A percentile compares a stretch with the other conserved stretches of the same genome.
phyloP scores from a whole-genome alignment of 345 rosid genomes.

The Barbarea vulgaris region DNA sequence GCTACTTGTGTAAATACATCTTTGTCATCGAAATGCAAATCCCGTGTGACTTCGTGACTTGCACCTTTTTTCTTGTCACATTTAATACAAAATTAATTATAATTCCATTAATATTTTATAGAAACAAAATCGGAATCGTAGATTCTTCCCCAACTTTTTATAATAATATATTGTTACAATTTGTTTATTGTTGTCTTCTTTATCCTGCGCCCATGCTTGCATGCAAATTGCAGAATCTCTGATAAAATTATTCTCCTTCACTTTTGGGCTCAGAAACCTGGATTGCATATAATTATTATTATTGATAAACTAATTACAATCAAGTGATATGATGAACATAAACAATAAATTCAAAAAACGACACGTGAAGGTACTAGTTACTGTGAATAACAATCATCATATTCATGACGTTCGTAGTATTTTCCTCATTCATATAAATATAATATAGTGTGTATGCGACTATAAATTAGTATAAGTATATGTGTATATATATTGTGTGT shows the following conservation, averaged over 20 bases:
- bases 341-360: background rate
- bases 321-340: constrained; percentile 13
- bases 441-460: background rate
- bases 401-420: background rate
- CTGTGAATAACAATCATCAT: constrained; percentile 6
- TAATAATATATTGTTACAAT: background rate
- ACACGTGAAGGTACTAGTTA: constrained; percentile 9
- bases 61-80: constrained; percentile 12
- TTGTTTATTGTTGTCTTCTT: constrained; percentile 17
- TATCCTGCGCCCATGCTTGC: constrained; percentile 29
- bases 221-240: constrained; percentile 29
- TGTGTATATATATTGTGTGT: background rate
- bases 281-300: no score
- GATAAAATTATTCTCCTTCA: constrained; percentile 13
- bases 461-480: background rate
- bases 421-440: background rate
- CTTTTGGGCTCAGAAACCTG: constrained; percentile 17
- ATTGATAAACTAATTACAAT: background rate
- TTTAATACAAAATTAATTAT: background rate
- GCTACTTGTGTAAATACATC: background rate
- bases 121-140: background rate
- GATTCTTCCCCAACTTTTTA: constrained; percentile 3
- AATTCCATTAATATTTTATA: background rate
- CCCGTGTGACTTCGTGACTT: constrained; percentile 27
- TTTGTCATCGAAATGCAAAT: constrained; percentile 15